Evolutionary conservation across 2,329 filamentous ascomycete genomes (phyloP).

Genomic region (Parastagonospora avenae): DNA sequence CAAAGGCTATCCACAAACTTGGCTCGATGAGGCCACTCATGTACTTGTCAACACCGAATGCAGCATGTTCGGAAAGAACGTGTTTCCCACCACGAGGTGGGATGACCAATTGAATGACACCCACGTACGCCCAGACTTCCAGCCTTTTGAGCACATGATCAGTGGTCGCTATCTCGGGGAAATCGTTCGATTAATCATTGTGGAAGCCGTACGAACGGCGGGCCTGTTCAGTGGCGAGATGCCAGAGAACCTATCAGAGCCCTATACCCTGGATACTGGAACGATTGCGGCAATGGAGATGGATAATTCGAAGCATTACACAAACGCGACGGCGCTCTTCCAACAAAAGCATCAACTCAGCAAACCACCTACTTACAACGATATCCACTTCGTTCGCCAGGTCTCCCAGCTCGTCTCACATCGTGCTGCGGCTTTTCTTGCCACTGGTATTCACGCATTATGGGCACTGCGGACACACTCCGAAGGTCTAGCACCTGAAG

Average conservation of each 20-base stretch:
- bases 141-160: constrained; percentile 68
- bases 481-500: constrained; percentile 49
- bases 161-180: constrained; percentile 69
- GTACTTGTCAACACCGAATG: constrained; percentile 70
- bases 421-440: constrained; percentile 66
- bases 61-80: constrained; percentile 67
- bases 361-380: constrained; percentile 52
- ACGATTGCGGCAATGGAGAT: constrained; percentile 63
- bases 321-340: constrained; percentile 53
- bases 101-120: constrained; percentile 64
- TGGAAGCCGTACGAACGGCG: constrained; percentile 63
- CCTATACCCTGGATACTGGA: constrained; percentile 65
- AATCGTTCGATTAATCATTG: constrained; percentile 64
- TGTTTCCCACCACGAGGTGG: constrained; percentile 65
- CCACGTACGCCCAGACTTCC: constrained; percentile 65
- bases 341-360: constrained; percentile 58
- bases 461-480: constrained; percentile 61
- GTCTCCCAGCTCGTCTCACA: constrained; percentile 60
- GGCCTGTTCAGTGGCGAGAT: constrained; percentile 63
- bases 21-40: constrained; percentile 62
- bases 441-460: constrained; percentile 66
- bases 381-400: constrained; percentile 61
- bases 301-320: constrained; percentile 48
- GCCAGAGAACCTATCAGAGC: constrained; percentile 59
- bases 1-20: constrained; percentile 58